Evolutionary conservation across 2,329 filamentous ascomycete species (phyloP), one percentile per base, ranked within the genome.

Genomic region (Cylindrodendrum hubeiense): DNA sequence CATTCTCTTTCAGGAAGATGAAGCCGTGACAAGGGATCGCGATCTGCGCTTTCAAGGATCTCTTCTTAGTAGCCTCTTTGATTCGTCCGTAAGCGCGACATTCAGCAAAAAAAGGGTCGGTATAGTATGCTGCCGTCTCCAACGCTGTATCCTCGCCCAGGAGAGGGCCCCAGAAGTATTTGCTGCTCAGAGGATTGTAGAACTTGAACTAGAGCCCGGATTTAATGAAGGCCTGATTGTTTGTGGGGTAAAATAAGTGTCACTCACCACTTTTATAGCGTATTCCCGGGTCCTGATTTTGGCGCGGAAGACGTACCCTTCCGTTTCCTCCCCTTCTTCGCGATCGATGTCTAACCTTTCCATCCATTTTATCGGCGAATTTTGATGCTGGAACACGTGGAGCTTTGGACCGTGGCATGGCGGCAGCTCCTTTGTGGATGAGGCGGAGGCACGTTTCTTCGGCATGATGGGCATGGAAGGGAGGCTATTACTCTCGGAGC

Each of bases 51-150:
- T 17, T 41, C 10, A 62, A 17, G 12, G 5, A 21, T 28, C 34
- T 63, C 28, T 39, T 34, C 3, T 50, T 56, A 4, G 33, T 17
- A 6, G 56, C 58, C 12, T 68, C 57, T 2, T 51, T 34, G 5
- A 72, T 67, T 17, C 61, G 64, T 8, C 68, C 70, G 33, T 72
- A 71, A 7, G 71, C 71, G 44, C 71, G 65, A 37, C 70, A 72
- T 60, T 73, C 70, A 12, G 60, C 58, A 37, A 61, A 73, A 33
- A 72, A 73, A 7, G 71, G 71, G 24, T 72, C 71, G 53, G 63
- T 72, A 26, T 72, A 73, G 43, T 63, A 73, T 5, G 70, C 63
- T 9, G 51, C 65, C 2, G 50, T 64, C 7, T 71, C 52, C 13
- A 66, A 26, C 5, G 61, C 24, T 2, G 63, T 63, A 7, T 71